Evolutionary conservation across 2,329 filamentous ascomycete genomes (phyloP), one percentile per base, ranked within the genome.

Genomic region (Coniochaeta sp.): DNA sequence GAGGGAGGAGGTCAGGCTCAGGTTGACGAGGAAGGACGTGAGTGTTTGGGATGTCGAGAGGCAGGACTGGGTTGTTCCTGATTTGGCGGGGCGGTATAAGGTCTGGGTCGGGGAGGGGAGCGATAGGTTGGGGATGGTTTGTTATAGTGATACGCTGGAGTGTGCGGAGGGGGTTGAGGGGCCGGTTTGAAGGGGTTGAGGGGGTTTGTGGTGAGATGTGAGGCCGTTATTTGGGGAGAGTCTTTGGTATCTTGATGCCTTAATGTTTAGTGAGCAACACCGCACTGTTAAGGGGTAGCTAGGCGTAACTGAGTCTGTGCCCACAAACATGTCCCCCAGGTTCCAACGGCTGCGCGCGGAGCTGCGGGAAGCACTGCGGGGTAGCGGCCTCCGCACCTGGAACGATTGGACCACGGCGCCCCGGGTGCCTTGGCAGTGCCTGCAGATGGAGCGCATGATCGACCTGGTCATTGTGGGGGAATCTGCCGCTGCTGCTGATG

Each of bases 21-120:
- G 56, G 40, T 55, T 76, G 49, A 68, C 69, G 50, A 61, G 68
- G 55, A 69, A 67, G 60, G 73, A 76, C 54, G 53, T 76, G 26
- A 75, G 72, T 51, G 73, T 76, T 22, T 80, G 76, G 76, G 73
- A 78, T 54, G 64, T 69, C 4, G 59, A 53, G 35, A 52, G 61
- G 56, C 76, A 79, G 67, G 70, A 75, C 53, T 79, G 77, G 77
- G 66, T 75, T 24, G 67, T 76, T 26, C 75, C 74, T 0, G 62
- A 57, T n/a, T 57, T 63, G 6, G 59, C 51, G 5, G 73, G 67
- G 16, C 56, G 61, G 47, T 78, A 72, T 56, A 65, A 61, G 26
- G 59, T 77, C 49, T 77, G 70, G 67, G 60, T 79, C 28, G 76
- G 77, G 8, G 60, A 65, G 58, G 67, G 67, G 51, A 74, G 71